These are phyloP conservation scores for Xanthoconium purpureum DNA, from an alignment of 768 basidiomycete genomes.

Conservation along the genomic window DNA sequence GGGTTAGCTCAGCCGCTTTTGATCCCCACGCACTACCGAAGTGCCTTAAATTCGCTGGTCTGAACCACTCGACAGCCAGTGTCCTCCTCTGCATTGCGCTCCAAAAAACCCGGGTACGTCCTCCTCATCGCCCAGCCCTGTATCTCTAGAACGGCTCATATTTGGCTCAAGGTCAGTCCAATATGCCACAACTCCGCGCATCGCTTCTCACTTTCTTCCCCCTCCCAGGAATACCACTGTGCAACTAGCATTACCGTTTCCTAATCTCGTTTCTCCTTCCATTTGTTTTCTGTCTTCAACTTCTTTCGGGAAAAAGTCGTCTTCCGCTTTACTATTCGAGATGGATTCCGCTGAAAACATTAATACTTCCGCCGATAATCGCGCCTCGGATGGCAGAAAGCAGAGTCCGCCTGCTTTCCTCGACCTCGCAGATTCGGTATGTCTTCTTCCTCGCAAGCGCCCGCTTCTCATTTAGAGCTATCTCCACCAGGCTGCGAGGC, in stretches of 20 bases:
- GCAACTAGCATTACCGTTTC: constrained; percentile 57
- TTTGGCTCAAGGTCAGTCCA: constrained; percentile 59
- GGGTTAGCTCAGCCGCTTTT: constrained; percentile 36
- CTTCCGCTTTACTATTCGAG: constrained; percentile 43
- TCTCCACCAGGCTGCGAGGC: constrained; percentile 63
- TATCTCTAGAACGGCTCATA: constrained; percentile 77
- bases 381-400: constrained; percentile 67
- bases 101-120: constrained; percentile 41
- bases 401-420: constrained; percentile 90
- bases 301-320: constrained; percentile 50
- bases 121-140: constrained; percentile 43
- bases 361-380: constrained; percentile 72
- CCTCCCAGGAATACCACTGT: constrained; percentile 57
- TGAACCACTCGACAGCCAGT: constrained; percentile 29
- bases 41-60: constrained; percentile 41
- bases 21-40: constrained; percentile 40
- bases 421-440: constrained; percentile 89
- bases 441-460: constrained; percentile 32
- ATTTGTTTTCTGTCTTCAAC: constrained; percentile 54
- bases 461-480: constrained; percentile 3
- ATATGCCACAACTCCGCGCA: constrained; percentile 12
- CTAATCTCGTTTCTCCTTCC: constrained; percentile 48
- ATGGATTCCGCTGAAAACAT: constrained; percentile 74
- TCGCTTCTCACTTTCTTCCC: constrained; percentile 24
- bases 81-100: constrained; percentile 32